Conservation (phyloP, 805 yeast genomes). For the Wickerhamomyces sydowiorum region DNA sequence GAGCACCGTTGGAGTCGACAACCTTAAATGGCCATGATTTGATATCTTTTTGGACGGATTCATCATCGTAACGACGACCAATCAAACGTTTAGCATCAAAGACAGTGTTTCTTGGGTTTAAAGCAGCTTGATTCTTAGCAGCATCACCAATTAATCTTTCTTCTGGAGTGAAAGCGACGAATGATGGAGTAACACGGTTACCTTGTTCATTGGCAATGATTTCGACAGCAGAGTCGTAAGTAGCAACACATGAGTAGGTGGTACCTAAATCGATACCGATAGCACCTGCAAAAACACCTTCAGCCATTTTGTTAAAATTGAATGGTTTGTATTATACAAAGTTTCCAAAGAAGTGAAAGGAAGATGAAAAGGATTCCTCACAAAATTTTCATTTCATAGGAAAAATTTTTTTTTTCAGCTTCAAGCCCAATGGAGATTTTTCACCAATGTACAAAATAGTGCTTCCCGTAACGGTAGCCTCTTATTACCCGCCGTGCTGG, state of each 20-base stretch:
- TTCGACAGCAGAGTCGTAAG: conserved; percentile 71
- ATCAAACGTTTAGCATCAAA: conserved; percentile 82
- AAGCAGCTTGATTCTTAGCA: conserved; percentile 79
- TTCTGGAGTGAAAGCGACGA: conserved; percentile 73
- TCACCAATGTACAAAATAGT: not conserved
- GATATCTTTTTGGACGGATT: conserved; percentile 79
- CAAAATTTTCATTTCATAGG: conserved; percentile 16
- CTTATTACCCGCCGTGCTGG: not conserved
- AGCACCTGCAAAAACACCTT: conserved; percentile 99
- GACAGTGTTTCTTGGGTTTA: conserved; percentile 71
- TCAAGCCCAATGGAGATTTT: conserved; percentile 1
- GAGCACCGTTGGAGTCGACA: conserved; percentile 57
- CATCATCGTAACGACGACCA: conserved; percentile 73
- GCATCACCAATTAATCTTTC: conserved; percentile 82
- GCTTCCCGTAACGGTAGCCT: not conserved
- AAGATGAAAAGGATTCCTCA: conserved; percentile 4
- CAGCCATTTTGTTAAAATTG: conserved; percentile 59
- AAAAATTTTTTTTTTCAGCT: conserved; percentile 11
- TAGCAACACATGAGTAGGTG: conserved; percentile 76
- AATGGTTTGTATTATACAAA: conserved; percentile 10
- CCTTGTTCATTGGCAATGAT: conserved; percentile 81
- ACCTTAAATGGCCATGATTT: conserved; percentile 86
- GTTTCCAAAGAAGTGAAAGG: conserved; percentile 1
- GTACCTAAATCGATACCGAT: conserved; percentile 99
- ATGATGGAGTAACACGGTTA: conserved; percentile 80